Percentiles rank a stretch among this genome's conserved stretches.
Evolutionary conservation across 139 green algal genomes (phyloP).

Genomic region (Asterochloris sp.): DNA sequence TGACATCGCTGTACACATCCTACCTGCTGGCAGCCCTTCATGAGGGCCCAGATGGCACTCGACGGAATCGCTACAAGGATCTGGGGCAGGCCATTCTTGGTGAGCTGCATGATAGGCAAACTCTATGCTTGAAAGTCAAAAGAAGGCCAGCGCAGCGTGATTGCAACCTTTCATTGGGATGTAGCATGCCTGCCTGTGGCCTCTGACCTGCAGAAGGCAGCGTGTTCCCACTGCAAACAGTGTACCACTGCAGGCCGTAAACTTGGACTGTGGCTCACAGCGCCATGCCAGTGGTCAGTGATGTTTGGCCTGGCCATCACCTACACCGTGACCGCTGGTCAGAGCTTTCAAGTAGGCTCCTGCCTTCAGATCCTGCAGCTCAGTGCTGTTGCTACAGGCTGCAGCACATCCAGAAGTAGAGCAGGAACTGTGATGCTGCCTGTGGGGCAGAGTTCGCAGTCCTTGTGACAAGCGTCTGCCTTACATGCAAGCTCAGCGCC

Average conservation of each 20-base stretch:
- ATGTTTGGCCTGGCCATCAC: conserved; percentile 52
- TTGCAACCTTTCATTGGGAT: background rate
- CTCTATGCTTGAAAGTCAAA: background rate
- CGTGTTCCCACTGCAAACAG: too few relatives aligned
- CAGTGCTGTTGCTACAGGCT: background rate
- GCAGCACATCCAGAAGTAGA: background rate
- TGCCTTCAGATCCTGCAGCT: background rate
- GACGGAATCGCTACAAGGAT: conserved; percentile 44
- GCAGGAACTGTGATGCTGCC: background rate
- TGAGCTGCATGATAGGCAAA: background rate
- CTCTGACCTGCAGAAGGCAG: too few relatives aligned
- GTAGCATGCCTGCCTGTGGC: too few relatives aligned
- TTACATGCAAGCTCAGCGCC: too few relatives aligned
- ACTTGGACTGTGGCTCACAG: conserved; percentile 18
- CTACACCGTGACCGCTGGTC: conserved; percentile 57
- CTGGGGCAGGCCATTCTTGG: conserved; percentile 45
- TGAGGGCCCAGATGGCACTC: conserved; percentile 32
- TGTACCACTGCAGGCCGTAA: background rate
- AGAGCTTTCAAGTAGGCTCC: conserved; percentile 40
- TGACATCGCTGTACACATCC: conserved; percentile 45
- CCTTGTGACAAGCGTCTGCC: background rate
- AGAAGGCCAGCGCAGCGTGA: background rate
- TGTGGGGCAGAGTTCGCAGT: background rate
- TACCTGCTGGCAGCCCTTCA: conserved; percentile 50
- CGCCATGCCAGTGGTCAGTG: conserved; percentile 35